These are phyloP conservation scores for Tuber indicum DNA, from an alignment of 495 filamentous ascomycete species.

Conservation along the genomic window DNA sequence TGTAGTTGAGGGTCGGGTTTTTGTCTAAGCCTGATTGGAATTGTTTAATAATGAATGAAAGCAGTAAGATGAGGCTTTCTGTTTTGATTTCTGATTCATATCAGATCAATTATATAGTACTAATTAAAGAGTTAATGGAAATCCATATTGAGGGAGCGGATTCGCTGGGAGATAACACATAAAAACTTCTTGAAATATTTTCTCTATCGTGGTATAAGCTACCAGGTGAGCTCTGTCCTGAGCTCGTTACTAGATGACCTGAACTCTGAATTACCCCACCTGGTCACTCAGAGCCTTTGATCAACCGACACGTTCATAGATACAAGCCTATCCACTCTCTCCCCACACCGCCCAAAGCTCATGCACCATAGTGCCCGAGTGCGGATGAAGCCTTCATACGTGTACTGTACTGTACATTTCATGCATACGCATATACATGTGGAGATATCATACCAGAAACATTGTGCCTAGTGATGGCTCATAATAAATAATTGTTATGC, in stretches of 20 bases:
- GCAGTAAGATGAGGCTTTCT: neutral
- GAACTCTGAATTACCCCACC: neutral
- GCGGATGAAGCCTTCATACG: neutral
- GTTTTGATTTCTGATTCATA: neutral
- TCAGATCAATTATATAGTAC: neutral
- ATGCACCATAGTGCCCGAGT: neutral
- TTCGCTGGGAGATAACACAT: neutral
- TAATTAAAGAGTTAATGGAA: no score
- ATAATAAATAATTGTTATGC: neutral
- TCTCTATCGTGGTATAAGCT: neutral
- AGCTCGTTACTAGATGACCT: neutral
- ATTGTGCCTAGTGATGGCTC: neutral
- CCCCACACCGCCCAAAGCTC: neutral
- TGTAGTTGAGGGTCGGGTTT: neutral
- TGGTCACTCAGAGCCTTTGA: neutral
- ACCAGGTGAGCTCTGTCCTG: neutral
- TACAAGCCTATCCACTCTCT: neutral
- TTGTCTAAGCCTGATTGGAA: neutral
- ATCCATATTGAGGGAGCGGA: neutral
- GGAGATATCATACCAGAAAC: neutral
- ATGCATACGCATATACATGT: neutral
- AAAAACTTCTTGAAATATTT: neutral
- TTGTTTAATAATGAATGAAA: neutral
- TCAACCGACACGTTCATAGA: neutral
- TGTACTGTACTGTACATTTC: neutral